Percentiles rank a stretch among this genome's conserved stretches.
phyloP scores from a whole-genome alignment of 1,284 basidiomycete genomes.

The Ceratobasidium sp. region DNA sequence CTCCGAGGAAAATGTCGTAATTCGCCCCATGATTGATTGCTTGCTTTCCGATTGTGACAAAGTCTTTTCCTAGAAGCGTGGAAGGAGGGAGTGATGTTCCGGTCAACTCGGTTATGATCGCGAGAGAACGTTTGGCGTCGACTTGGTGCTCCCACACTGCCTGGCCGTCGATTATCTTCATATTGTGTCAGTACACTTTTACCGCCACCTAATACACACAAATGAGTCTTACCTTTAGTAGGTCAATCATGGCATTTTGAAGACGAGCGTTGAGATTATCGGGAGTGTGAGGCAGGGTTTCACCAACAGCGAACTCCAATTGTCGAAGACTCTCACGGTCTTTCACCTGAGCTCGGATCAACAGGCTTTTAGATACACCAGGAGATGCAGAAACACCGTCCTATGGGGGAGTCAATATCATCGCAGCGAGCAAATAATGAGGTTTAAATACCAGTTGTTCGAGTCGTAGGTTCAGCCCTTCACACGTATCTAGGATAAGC shows the following conservation, averaged over 20 bases:
- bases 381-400: too few relatives aligned
- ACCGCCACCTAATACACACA: not conserved
- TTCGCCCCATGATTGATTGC: constrained; percentile 9
- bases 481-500: too few relatives aligned
- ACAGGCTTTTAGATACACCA: not conserved
- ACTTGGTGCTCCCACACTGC: not conserved
- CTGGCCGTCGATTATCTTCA: constrained; percentile 7
- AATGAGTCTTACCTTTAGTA: not conserved
- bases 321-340: constrained; percentile 3
- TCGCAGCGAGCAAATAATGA: too few relatives aligned
- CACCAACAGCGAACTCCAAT: not conserved
- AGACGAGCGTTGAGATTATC: not conserved
- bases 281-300: not conserved
- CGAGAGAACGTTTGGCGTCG: constrained; percentile 27
- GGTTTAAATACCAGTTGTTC: too few relatives aligned
- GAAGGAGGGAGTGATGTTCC: constrained; percentile 22
- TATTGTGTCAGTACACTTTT: not conserved
- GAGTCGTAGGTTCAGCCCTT: too few relatives aligned
- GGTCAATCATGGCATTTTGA: constrained; percentile 2
- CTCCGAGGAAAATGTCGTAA: constrained; percentile 28
- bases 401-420: too few relatives aligned
- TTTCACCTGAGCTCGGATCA: not conserved
- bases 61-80: constrained; percentile 20
- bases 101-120: constrained; percentile 31
- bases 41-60: constrained; percentile 15